phyloP scores from a whole-genome alignment of 1,139 yeast genomes.

The Yamadazyma jaroonii region DNA sequence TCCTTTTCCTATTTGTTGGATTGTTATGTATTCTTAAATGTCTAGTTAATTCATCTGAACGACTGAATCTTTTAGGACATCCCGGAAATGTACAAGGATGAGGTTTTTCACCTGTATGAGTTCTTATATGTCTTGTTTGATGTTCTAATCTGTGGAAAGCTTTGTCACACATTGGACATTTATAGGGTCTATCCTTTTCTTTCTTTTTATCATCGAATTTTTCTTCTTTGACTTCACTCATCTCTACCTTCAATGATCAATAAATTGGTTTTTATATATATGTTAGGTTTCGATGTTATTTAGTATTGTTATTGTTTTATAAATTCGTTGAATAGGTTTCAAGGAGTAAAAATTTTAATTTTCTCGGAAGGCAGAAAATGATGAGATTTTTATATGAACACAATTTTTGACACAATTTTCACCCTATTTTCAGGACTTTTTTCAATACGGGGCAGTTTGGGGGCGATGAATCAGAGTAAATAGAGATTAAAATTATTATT shows the following conservation, averaged over 20 bases:
- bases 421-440: too few species aligned
- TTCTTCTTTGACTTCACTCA: background rate
- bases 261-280: background rate
- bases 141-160: constrained; percentile 66
- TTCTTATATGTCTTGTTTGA: constrained; percentile 68
- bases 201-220: constrained; percentile 3
- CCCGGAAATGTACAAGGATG: constrained; percentile 69
- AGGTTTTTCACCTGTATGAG: constrained; percentile 74
- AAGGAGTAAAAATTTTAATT: constrained; percentile 2
- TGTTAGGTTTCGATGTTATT: too few species aligned
- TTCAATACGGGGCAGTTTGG: too few species aligned
- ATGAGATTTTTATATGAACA: constrained; percentile 1
- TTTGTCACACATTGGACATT: constrained; percentile 59
- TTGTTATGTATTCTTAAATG: constrained; percentile 65
- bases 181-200: constrained; percentile 45
- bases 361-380: constrained; percentile 1
- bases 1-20: constrained; percentile 41
- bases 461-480: too few species aligned
- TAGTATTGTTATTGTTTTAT: too few species aligned
- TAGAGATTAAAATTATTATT: too few species aligned
- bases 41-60: constrained; percentile 68
- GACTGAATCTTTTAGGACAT: constrained; percentile 62
- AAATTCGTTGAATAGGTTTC: too few species aligned
- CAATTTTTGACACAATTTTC: too few species aligned
- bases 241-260: background rate